Evolutionary conservation across 257 asterid species (phyloP).

Genomic region (Salvia miltiorrhiza): DNA sequence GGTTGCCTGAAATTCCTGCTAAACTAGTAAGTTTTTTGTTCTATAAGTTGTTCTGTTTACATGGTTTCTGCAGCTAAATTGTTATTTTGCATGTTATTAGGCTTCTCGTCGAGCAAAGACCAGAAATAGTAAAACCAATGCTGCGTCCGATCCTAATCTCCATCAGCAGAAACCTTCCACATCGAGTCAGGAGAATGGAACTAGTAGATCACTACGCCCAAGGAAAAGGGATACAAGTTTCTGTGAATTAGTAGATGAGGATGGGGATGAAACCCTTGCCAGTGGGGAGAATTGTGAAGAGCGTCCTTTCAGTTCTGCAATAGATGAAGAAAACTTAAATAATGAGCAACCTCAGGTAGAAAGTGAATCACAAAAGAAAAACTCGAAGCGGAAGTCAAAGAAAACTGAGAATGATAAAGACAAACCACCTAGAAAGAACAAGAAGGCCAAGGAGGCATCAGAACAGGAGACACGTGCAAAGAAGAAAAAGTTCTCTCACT

Average conservation of each 20-base stretch:
- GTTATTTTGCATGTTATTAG: constrained; percentile 27
- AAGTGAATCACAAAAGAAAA: constrained; percentile 40
- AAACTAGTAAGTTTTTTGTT: constrained; percentile 40
- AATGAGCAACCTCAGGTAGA: constrained; percentile 41
- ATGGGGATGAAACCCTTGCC: constrained; percentile 37
- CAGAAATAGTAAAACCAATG: constrained; percentile 18
- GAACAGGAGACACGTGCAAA: constrained; percentile 40
- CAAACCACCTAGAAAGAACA: constrained; percentile 52
- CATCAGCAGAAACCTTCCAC: constrained; percentile 36
- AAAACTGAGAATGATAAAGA: constrained; percentile 43
- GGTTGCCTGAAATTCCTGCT: constrained; percentile 43
- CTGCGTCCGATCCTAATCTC: constrained; percentile 34
- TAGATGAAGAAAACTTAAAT: constrained; percentile 34
- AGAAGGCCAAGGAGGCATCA: constrained; percentile 48
- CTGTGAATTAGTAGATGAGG: constrained; percentile 37
- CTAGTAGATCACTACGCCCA: constrained; percentile 47
- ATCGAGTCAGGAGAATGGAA: constrained; percentile 35
- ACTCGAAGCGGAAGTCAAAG: constrained; percentile 37
- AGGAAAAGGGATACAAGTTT: constrained; percentile 29
- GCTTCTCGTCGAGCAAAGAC: constrained; percentile 57
- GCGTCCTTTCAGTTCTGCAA: constrained; percentile 26
- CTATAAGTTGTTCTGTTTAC: not conserved
- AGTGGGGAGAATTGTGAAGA: constrained; percentile 36
- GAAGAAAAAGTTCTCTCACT: constrained; percentile 72
- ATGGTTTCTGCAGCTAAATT: not conserved